These are phyloP conservation scores for Kodamaea fungicola DNA, from an alignment of 1,139 yeast species.

Conservation along the genomic window DNA sequence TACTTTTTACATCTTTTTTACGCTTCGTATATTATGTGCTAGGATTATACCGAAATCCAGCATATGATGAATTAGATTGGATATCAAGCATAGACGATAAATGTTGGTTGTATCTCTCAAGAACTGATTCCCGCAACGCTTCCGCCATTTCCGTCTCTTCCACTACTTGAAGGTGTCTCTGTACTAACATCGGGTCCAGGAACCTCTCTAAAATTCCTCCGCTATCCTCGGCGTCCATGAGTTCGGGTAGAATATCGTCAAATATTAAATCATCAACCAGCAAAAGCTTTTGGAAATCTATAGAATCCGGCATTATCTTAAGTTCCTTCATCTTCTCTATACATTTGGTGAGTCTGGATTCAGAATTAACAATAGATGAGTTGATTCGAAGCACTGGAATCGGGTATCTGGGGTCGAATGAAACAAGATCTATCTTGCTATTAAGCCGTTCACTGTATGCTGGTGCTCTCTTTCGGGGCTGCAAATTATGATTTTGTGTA, in stretches of 20 bases:
- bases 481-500: too few species aligned
- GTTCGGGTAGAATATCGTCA: slow-evolving; percentile 29
- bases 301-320: slow-evolving; percentile 29
- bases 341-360: slow-evolving; percentile 21
- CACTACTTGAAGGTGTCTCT: too few species aligned
- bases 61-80: slow-evolving; percentile 5
- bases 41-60: slow-evolving; percentile 9
- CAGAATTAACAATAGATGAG: slow-evolving; percentile 26
- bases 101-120: slow-evolving; percentile 9
- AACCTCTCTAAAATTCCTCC: background rate
- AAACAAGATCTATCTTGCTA: slow-evolving; percentile 32
- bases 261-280: slow-evolving; percentile 38
- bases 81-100: slow-evolving; percentile 5
- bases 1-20: too few species aligned
- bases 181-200: too few species aligned
- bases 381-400: slow-evolving; percentile 38
- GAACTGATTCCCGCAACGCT: slow-evolving; percentile 8
- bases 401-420: slow-evolving; percentile 40
- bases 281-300: slow-evolving; percentile 36
- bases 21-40: background rate
- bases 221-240: slow-evolving; percentile 3
- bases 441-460: slow-evolving; percentile 39
- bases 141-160: slow-evolving; percentile 7
- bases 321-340: slow-evolving; percentile 26
- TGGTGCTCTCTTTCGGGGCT: slow-evolving; percentile 19